Conservation (phyloP, 176 grass and related monocot species). For the Triticum dicoccoides region DNA sequence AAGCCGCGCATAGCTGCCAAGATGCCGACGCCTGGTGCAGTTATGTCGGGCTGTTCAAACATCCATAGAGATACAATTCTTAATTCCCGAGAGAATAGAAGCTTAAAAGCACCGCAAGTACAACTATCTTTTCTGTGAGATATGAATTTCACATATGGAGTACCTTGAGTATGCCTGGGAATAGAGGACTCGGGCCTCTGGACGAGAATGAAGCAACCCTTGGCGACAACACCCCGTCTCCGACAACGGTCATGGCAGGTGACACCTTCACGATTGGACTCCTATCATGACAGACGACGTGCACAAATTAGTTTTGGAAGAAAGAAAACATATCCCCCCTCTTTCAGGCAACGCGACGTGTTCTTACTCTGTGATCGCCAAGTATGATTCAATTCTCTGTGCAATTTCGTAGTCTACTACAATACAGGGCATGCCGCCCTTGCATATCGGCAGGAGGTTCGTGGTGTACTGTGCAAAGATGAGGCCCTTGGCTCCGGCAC, state of each 20-base stretch:
- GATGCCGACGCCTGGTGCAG: neutral
- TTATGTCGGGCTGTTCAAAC: neutral
- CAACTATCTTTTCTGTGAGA: neutral
- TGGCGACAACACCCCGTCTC: neutral
- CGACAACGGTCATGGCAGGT: neutral
- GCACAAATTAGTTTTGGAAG: neutral
- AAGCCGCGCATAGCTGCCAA: neutral
- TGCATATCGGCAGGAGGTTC: neutral
- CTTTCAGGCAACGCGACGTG: neutral
- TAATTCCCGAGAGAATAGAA: neutral
- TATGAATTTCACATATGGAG: neutral
- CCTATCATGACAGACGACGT: neutral
- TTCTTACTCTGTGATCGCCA: neutral
- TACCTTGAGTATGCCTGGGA: neutral
- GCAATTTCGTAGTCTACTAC: neutral
- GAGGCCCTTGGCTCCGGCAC: neutral
- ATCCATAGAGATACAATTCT: neutral
- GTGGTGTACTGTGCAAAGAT: neutral
- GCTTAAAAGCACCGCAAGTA: neutral
- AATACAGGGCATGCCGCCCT: neutral
- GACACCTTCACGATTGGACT: neutral
- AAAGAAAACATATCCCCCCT: neutral
- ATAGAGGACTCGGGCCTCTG: neutral
- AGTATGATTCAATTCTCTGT: neutral
- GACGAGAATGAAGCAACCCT: neutral